A percentile compares a stretch with the other conserved stretches of the same genome.
Evolutionary conservation across 2,329 filamentous ascomycete genomes (phyloP).

Genomic region (Aspergillus niger): DNA sequence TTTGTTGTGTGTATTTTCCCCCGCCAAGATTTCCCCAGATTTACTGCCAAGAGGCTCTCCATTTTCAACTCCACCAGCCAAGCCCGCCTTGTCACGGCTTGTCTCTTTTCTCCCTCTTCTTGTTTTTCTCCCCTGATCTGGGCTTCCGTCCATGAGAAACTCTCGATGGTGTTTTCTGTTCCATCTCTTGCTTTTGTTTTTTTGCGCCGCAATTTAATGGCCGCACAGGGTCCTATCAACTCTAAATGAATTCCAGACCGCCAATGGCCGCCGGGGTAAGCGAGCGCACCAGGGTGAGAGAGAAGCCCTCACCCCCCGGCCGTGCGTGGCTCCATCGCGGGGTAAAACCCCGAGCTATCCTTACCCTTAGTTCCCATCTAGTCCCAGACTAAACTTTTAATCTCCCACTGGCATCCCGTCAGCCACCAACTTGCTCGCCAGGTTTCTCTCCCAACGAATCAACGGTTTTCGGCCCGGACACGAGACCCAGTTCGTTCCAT

Average conservation of each 20-base stretch:
- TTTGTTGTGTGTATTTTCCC: too few relatives aligned
- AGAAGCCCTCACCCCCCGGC: neutral
- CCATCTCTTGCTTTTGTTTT: too few relatives aligned
- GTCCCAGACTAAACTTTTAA: too few relatives aligned
- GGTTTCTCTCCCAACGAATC: neutral
- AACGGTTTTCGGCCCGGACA: conserved; percentile 2
- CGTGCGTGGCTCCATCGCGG: conserved; percentile 2
- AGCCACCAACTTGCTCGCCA: neutral
- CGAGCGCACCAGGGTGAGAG: neutral
- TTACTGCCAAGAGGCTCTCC: neutral
- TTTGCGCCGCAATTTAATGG: neutral
- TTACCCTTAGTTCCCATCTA: too few relatives aligned
- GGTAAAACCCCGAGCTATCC: neutral
- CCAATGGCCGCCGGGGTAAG: neutral
- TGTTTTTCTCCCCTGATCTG: too few relatives aligned
- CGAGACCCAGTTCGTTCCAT: neutral
- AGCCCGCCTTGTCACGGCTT: too few relatives aligned
- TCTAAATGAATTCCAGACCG: too few relatives aligned
- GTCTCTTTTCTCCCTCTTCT: too few relatives aligned
- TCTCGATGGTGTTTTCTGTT: too few relatives aligned
- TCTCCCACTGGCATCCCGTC: neutral
- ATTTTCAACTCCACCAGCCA: neutral
- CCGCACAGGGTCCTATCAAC: neutral
- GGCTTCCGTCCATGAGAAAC: too few relatives aligned
- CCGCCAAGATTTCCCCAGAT: neutral